Evolutionary conservation across 2,329 filamentous ascomycete species (phyloP).

Genomic region (Sporothrix brasiliensis): DNA sequence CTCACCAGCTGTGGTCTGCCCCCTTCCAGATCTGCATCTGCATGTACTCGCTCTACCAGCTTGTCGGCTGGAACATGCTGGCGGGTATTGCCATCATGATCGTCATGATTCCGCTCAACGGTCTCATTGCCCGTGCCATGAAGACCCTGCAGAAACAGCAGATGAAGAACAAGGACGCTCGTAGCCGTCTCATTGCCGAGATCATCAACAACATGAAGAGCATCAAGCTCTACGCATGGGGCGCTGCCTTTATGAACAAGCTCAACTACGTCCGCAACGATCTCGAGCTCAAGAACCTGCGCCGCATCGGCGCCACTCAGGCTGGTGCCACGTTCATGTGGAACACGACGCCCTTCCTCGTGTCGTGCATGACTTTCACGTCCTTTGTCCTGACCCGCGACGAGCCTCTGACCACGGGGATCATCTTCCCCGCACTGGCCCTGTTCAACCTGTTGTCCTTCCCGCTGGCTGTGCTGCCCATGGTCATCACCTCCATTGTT

Average conservation of each 20-base stretch:
- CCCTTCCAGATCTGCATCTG: conserved; percentile 95
- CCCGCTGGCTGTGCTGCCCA: conserved; percentile 88
- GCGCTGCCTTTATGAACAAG: conserved; percentile 94
- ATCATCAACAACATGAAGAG: conserved; percentile 99
- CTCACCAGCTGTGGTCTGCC: conserved; percentile 93
- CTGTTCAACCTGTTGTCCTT: conserved; percentile 97
- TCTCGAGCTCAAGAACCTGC: conserved; percentile 88
- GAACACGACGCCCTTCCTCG: conserved; percentile 95
- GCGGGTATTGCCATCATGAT: conserved; percentile 95
- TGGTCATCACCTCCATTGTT: conserved; percentile 96
- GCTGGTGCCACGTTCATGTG: conserved; percentile 97
- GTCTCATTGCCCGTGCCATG: conserved; percentile 87
- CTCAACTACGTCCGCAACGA: conserved; percentile 96
- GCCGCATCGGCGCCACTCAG: conserved; percentile 93
- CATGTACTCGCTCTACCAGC: conserved; percentile 91
- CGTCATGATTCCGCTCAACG: conserved; percentile 95
- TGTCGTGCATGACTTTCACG: conserved; percentile 94
- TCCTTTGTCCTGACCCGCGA: conserved; percentile 88
- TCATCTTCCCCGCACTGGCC: conserved; percentile 91
- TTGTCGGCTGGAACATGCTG: conserved; percentile 95
- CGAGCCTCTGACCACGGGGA: conserved; percentile 82
- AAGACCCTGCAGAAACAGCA: conserved; percentile 92
- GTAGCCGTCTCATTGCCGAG: conserved; percentile 91
- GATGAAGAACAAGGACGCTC: conserved; percentile 98
- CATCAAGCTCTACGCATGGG: conserved; percentile 98